Evolutionary conservation across 208 protist species (phyloP).

Genomic region (Acanthamoeba lenticulata): DNA sequence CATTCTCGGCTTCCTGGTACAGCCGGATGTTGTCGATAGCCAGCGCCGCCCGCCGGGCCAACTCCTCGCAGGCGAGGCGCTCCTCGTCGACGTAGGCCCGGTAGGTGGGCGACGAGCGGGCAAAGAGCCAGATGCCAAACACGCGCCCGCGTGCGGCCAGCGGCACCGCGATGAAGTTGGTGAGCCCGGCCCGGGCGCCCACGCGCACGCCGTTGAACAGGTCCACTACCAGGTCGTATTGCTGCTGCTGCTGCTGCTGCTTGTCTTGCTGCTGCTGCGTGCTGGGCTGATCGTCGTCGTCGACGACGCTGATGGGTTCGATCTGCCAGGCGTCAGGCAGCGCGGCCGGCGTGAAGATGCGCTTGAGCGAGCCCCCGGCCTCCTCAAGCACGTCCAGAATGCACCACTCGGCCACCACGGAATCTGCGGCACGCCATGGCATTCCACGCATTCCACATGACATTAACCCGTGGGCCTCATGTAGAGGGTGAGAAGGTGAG

Average conservation of each 20-base stretch:
- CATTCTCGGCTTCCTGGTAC: slow-evolving; percentile 3
- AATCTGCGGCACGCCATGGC: no score
- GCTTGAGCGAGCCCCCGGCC: neutral
- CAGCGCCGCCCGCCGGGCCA: neutral
- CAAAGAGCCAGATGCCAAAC: slow-evolving; percentile 38
- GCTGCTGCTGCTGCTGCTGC: neutral
- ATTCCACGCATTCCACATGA: no score
- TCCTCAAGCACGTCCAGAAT: neutral
- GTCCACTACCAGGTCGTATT: neutral
- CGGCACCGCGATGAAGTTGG: slow-evolving; percentile 17
- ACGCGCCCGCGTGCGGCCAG: neutral
- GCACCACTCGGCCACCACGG: slow-evolving; percentile 22
- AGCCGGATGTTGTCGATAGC: slow-evolving; percentile 49
- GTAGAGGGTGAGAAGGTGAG: no score
- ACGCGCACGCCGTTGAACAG: neutral
- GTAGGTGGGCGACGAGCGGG: neutral
- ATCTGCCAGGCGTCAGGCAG: neutral
- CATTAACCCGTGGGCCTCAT: no score
- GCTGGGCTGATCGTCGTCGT: neutral
- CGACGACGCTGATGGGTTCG: neutral
- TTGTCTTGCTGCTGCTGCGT: no score
- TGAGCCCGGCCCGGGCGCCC: neutral
- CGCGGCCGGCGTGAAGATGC: neutral
- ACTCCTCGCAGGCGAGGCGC: neutral
- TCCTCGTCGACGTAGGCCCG: neutral